phyloP scores from a whole-genome alignment of 2,329 filamentous ascomycete genomes.

The Myrmaecium sp. region DNA sequence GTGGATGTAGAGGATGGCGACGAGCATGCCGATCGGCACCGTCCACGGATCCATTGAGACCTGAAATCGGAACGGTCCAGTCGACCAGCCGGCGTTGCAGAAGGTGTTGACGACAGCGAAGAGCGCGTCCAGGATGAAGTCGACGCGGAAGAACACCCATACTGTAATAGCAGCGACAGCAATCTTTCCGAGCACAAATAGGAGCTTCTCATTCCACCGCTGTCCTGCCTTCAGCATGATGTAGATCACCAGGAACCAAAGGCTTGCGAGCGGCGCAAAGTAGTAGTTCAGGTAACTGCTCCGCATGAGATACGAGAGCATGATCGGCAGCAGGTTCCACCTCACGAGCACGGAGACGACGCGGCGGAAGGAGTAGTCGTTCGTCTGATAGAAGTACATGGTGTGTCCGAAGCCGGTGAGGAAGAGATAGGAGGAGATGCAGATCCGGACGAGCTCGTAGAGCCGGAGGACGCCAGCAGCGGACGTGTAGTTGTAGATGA shows the following conservation, averaged over 20 bases:
- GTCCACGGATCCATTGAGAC: constrained; percentile 37
- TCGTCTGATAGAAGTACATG: constrained; percentile 37
- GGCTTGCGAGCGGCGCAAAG: constrained; percentile 40
- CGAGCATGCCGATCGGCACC: constrained; percentile 39
- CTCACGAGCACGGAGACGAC: constrained; percentile 37
- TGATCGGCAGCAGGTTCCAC: constrained; percentile 37
- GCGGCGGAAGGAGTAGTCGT: constrained; percentile 39
- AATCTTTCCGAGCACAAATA: constrained; percentile 32
- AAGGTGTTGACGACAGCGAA: constrained; percentile 22
- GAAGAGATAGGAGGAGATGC: constrained; percentile 43
- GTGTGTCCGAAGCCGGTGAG: constrained; percentile 46
- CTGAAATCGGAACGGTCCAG: constrained; percentile 32
- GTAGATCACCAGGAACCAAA: constrained; percentile 46
- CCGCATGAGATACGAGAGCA: constrained; percentile 38
- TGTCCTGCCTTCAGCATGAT: constrained; percentile 29
- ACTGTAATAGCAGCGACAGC: constrained; percentile 26
- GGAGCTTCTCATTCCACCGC: constrained; percentile 25
- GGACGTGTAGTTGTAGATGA: constrained; percentile 43
- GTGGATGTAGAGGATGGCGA: constrained; percentile 25
- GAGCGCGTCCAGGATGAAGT: constrained; percentile 26
- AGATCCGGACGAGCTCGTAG: constrained; percentile 37
- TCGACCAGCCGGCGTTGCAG: constrained; percentile 33
- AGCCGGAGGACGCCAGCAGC: constrained; percentile 33
- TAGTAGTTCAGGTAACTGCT: constrained; percentile 41
- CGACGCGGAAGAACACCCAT: constrained; percentile 18